A percentile compares a stretch with the other conserved stretches of the same genome.
Evolutionary conservation across 495 filamentous ascomycete genomes (phyloP).

Genomic region (Podospora bellae-mahoneyi): DNA sequence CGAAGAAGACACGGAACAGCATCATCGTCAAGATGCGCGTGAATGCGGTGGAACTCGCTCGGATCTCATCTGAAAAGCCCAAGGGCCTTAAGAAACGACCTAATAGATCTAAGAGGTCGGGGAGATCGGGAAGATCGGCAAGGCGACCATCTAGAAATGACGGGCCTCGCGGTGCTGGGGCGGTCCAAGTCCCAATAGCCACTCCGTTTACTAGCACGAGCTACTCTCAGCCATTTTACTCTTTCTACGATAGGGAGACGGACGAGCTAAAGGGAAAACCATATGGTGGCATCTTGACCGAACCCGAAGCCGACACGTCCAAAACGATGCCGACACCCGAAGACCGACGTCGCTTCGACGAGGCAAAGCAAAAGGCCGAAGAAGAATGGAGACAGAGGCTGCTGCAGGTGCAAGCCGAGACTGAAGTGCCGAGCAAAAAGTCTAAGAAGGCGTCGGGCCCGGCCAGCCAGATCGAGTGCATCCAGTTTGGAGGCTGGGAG

Average conservation of each 20-base stretch:
- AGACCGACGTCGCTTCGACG: conserved; percentile 82
- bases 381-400: conserved; percentile 74
- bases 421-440: conserved; percentile 45
- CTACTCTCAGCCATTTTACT: conserved; percentile 68
- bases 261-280: conserved; percentile 91
- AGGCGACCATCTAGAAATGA: conserved; percentile 22
- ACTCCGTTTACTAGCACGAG: conserved; percentile 54
- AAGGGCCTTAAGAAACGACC: conserved; percentile 50
- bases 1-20: conserved; percentile 40
- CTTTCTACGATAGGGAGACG: conserved; percentile 78
- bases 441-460: conserved; percentile 72
- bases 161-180: conserved; percentile 8
- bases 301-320: conserved; percentile 85
- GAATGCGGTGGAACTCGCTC: conserved; percentile 53
- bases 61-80: conserved; percentile 53
- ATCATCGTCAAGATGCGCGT: conserved; percentile 53
- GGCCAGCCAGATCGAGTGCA: conserved; percentile 95
- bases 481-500: conserved; percentile 94
- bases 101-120: conserved; percentile 1
- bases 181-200: conserved; percentile 25
- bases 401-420: conserved; percentile 46
- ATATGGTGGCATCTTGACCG: conserved; percentile 88
- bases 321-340: conserved; percentile 75
- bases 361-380: conserved; percentile 83
- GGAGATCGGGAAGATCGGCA: conserved; percentile 3